These are phyloP conservation scores for Pseudocercospora pini-densiflorae DNA, from an alignment of 2,329 filamentous ascomycete species.

Conservation along the genomic window DNA sequence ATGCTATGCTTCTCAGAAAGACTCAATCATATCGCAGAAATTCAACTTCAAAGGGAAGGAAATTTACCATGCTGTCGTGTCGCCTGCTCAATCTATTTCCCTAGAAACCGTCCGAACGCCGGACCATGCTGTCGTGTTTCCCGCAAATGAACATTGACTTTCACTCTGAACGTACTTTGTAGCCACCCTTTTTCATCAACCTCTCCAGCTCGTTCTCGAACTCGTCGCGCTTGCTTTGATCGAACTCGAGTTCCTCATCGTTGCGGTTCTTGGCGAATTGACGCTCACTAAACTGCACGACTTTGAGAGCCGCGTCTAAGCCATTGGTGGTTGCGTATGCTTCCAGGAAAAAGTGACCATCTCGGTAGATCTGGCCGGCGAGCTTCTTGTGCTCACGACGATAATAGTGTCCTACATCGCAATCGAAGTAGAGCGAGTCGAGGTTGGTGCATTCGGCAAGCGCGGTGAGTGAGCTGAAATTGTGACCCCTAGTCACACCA, in stretches of 20 bases:
- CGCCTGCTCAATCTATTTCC: background rate
- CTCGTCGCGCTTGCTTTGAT: slow-evolving; percentile 13
- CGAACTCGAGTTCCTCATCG: slow-evolving; percentile 10
- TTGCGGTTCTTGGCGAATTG: slow-evolving; percentile 22
- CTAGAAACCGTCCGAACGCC: background rate
- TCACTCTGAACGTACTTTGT: background rate
- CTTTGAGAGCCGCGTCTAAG: slow-evolving; percentile 32
- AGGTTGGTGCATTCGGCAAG: slow-evolving; percentile 35
- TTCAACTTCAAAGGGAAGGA: too few species aligned
- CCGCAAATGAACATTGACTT: background rate
- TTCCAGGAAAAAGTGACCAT: slow-evolving; percentile 35
- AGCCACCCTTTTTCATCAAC: slow-evolving; percentile 15
- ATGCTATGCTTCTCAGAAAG: too few species aligned
- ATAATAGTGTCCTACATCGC: slow-evolving; percentile 21
- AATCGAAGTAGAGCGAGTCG: slow-evolving; percentile 31
- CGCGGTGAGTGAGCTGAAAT: slow-evolving; percentile 32
- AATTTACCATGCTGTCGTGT: background rate
- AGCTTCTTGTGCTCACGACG: slow-evolving; percentile 19
- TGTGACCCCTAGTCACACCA: slow-evolving; percentile 24
- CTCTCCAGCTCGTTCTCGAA: slow-evolving; percentile 23
- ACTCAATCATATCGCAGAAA: too few species aligned
- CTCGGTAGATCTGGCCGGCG: slow-evolving; percentile 32
- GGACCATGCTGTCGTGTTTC: background rate
- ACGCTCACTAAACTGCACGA: slow-evolving; percentile 29
- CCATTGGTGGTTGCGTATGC: slow-evolving; percentile 32